Evolutionary conservation across 192 early-diverging fungal genomes (phyloP).

Genomic region (Backusella psychrophila): DNA sequence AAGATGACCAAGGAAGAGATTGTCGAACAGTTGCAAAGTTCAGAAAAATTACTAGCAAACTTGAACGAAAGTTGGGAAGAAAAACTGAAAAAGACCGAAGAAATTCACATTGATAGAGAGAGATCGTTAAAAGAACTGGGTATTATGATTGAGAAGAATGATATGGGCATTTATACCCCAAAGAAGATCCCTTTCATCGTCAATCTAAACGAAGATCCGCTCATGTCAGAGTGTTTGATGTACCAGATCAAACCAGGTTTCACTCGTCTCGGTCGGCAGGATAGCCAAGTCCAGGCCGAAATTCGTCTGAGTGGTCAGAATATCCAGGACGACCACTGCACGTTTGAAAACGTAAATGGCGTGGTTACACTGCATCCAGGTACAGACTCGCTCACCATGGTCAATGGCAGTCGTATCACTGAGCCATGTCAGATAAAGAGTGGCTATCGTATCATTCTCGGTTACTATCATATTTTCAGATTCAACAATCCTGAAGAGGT

Average conservation of each 20-base stretch:
- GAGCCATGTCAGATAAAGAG: constrained; percentile 56
- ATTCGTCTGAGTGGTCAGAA: constrained; percentile 50
- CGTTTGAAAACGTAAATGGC: constrained; percentile 58
- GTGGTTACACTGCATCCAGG: constrained; percentile 60
- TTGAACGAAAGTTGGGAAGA: constrained; percentile 75
- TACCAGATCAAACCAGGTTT: constrained; percentile 67
- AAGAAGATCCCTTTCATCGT: constrained; percentile 68
- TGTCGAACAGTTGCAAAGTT: constrained; percentile 65
- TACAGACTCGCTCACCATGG: constrained; percentile 58
- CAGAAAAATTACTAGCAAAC: constrained; percentile 73
- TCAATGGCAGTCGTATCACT: constrained; percentile 69
- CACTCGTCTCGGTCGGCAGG: constrained; percentile 53
- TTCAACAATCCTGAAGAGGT: constrained; percentile 83
- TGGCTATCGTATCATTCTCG: constrained; percentile 77
- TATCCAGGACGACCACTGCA: constrained; percentile 57
- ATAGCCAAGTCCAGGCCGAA: constrained; percentile 28
- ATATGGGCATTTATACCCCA: constrained; percentile 63
- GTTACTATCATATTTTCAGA: constrained; percentile 77
- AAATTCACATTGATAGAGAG: constrained; percentile 59
- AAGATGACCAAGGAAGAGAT: constrained; percentile 44
- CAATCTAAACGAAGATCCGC: constrained; percentile 76
- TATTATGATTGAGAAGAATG: constrained; percentile 54
- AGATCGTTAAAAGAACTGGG: constrained; percentile 63
- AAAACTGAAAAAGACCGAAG: constrained; percentile 62
- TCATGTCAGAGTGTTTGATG: constrained; percentile 75